phyloP scores from a whole-genome alignment of 805 yeast species.

The Teunomyces funiuensis region DNA sequence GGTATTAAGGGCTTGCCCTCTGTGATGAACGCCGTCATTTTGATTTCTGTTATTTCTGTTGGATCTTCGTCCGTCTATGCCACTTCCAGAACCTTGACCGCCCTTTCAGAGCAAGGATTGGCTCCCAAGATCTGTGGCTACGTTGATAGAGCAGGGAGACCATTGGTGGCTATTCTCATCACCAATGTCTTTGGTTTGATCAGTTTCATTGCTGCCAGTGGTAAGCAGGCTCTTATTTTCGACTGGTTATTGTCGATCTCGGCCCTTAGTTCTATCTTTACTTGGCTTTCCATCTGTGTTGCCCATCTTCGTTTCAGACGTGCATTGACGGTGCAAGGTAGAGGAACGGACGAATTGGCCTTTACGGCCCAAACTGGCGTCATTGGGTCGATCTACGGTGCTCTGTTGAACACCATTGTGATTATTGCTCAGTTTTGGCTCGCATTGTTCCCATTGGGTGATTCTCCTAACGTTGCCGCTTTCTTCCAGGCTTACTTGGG shows the following conservation, averaged over 20 bases:
- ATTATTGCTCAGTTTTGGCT: slow-evolving; percentile 29
- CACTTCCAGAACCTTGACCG: slow-evolving; percentile 63
- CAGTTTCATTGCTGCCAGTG: slow-evolving; percentile 54
- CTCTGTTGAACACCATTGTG: slow-evolving; percentile 20
- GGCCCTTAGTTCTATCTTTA: slow-evolving; percentile 25
- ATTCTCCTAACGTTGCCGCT: slow-evolving; percentile 19
- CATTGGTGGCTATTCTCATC: slow-evolving; percentile 54
- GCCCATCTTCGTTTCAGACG: slow-evolving; percentile 28
- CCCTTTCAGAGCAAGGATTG: slow-evolving; percentile 62
- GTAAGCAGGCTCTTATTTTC: slow-evolving; percentile 21
- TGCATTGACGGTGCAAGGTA: slow-evolving; percentile 22
- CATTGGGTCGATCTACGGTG: slow-evolving; percentile 25
- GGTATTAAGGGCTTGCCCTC: slow-evolving; percentile 65
- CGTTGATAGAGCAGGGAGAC: slow-evolving; percentile 68
- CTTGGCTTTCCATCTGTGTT: slow-evolving; percentile 28
- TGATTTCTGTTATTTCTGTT: slow-evolving; percentile 66
- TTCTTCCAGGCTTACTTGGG: slow-evolving; percentile 27
- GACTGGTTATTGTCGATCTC: slow-evolving; percentile 28
- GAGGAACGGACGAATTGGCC: slow-evolving; percentile 23
- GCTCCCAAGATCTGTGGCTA: slow-evolving; percentile 60
- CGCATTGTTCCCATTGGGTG: slow-evolving; percentile 27
- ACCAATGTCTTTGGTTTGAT: slow-evolving; percentile 58
- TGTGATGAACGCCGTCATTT: slow-evolving; percentile 66
- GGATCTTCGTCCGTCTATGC: slow-evolving; percentile 74
- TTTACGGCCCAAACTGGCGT: slow-evolving; percentile 25